A percentile compares a stretch with the other conserved stretches of the same genome.
Evolutionary conservation across 179 eudicot genomes (phyloP).

Genomic region (Heliamphora pulchella): DNA sequence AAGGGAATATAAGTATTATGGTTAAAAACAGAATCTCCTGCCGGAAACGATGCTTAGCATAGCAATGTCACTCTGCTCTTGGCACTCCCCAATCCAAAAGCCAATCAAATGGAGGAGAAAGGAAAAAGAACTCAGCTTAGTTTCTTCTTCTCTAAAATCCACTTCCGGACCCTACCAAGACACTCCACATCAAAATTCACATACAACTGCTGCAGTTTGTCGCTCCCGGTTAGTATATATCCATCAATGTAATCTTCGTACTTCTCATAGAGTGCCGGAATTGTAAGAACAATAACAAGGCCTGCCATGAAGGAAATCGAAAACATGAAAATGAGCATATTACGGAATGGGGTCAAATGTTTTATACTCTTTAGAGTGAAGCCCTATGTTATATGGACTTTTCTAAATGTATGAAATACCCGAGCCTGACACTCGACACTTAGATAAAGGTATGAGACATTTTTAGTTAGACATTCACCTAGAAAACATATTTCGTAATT

Average conservation of each 20-base stretch:
- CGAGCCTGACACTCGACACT: too few species aligned
- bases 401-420: too few species aligned
- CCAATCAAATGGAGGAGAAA: background rate
- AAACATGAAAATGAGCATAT: background rate
- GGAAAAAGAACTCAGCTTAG: conserved; percentile 25
- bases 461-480: too few species aligned
- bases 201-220: conserved; percentile 28
- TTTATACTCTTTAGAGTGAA: too few species aligned
- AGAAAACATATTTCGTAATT: too few species aligned
- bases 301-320: conserved; percentile 34
- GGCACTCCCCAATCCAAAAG: background rate
- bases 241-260: conserved; percentile 46
- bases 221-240: conserved; percentile 23
- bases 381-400: too few species aligned
- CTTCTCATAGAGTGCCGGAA: conserved; percentile 78
- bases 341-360: background rate
- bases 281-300: conserved; percentile 47
- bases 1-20: background rate
- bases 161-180: conserved; percentile 31
- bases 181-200: conserved; percentile 32
- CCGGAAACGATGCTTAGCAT: background rate
- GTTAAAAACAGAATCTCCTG: background rate
- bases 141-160: conserved; percentile 47
- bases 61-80: conserved; percentile 4
- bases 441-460: too few species aligned